Base-by-base conservation (phyloP, 2,329 filamentous ascomycete genomes). In the Rhinocladiella mackenziei region DNA sequence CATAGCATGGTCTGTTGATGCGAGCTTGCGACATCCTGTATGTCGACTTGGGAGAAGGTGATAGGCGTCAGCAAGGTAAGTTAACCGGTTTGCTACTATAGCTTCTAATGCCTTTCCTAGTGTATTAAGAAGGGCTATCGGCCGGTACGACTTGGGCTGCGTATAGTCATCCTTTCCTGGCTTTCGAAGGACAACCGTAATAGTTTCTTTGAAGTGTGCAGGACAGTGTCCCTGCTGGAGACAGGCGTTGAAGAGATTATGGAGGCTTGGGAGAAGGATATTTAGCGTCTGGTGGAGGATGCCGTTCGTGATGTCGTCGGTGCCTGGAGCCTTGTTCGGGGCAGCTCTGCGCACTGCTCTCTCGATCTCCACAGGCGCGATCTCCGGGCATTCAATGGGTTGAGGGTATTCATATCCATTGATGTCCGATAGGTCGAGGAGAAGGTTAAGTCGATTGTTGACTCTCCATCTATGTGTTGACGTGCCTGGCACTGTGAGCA, bases 301-400 rank as follows among this genome's bases (percentile, higher is more conserved):
- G 29, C 41, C 15, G 34, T 45, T 54, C 13, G 45, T 9, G 26
- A 60, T 60, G 13, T 49, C 39, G 30, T 60, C 56, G 3, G 44
- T 26, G 25, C 55, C 57, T 38, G 51, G 53, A 2, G 56, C 53
- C 44, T 58, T 60, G 39, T 54, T 56, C 7, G 47, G 48, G n/a
- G 50, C 49, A 5, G 44, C 48, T 43, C 30, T 43, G 14, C 42
- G 44, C 2, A 60, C 53, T 13, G 56, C 45, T 19, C 45, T 50
- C 26, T 39, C 41, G 5, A 61, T 51, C 35, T 60, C 58, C 7
- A 47, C 38, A 15, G 41, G 36, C 30, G 42, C 54, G 15, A 60
- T 51, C 15, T 36, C 46, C 25, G 48, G 56, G 32, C 53, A 46
- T 19, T 51, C 45, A 6, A 58, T 42, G 3, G 51, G 17, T 31